These are phyloP conservation scores for Collybia mongolica DNA, from an alignment of 768 basidiomycete genomes.

Conservation along the genomic window DNA sequence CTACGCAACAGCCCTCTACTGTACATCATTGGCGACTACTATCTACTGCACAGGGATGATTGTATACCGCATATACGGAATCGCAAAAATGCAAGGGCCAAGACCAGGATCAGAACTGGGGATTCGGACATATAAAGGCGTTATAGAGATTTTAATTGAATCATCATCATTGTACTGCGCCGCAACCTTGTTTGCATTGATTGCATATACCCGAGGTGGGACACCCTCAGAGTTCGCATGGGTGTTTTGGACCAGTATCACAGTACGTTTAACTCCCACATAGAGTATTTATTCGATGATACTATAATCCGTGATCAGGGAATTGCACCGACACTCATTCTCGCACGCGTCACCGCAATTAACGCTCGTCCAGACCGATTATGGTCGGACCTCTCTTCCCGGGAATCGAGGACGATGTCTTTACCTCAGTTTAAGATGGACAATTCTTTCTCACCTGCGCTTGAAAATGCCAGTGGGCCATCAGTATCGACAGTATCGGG, in stretches of 20 bases:
- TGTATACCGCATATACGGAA: conserved; percentile 6
- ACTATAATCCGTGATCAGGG: conserved; percentile 2
- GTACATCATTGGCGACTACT: conserved; percentile 9
- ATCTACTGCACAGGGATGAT: conserved; percentile 11
- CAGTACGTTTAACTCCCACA: not conserved
- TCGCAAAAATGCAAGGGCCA: not conserved
- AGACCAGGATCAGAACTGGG: not conserved
- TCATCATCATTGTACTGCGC: conserved; percentile 9
- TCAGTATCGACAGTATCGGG: no score
- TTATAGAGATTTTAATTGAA: conserved; percentile 11
- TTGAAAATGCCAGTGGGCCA: no score
- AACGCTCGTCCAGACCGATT: not conserved
- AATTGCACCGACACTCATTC: conserved; percentile 12
- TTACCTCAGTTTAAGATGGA: no score
- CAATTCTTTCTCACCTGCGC: no score
- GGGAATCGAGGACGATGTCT: no score
- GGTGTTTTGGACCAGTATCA: conserved; percentile 10
- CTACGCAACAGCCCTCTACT: conserved; percentile 12
- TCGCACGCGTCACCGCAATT: conserved; percentile 12
- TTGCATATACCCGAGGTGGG: conserved; percentile 6
- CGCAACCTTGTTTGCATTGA: conserved; percentile 11
- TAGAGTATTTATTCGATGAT: not conserved
- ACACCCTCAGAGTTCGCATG: conserved; percentile 8
- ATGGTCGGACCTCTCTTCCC: no score
- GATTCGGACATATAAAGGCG: conserved; percentile 5